Conservation (phyloP, 495 filamentous ascomycete genomes). For the Coniosporium apollinis region DNA sequence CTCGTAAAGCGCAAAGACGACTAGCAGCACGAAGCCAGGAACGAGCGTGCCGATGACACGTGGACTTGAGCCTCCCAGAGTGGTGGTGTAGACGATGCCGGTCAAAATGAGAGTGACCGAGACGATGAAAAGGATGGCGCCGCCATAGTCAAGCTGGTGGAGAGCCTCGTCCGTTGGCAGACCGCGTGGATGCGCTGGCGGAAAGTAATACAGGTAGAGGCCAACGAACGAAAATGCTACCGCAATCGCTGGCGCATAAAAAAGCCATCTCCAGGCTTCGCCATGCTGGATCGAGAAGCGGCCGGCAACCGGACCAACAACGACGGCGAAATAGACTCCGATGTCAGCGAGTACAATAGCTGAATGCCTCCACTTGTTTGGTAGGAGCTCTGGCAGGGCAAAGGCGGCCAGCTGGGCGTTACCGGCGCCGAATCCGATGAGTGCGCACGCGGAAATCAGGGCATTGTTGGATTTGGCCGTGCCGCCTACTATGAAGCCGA, state of each 20-base stretch:
- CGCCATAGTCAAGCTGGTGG: slow-evolving; percentile 17
- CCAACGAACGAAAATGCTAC: slow-evolving; percentile 14
- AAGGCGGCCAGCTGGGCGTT: slow-evolving; percentile 18
- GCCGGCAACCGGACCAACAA: slow-evolving; percentile 20
- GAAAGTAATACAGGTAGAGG: slow-evolving; percentile 16
- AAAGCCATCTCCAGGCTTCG: slow-evolving; percentile 3
- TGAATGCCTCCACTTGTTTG: slow-evolving; percentile 22
- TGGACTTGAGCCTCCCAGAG: slow-evolving; percentile 1
- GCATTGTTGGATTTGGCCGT: slow-evolving; percentile 7
- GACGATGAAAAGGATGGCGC: slow-evolving; percentile 9
- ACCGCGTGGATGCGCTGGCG: slow-evolving; percentile 17
- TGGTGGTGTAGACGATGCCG: slow-evolving; percentile 10
- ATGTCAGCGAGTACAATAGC: slow-evolving; percentile 19
- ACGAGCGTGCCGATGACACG: slow-evolving; percentile 23
- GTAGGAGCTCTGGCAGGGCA: slow-evolving; percentile 23
- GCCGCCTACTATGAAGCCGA: slow-evolving; percentile 10
- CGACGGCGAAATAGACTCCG: slow-evolving; percentile 17
- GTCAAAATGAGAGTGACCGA: slow-evolving; percentile 5
- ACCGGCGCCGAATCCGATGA: slow-evolving; percentile 13
- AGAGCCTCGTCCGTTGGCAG: slow-evolving; percentile 13
- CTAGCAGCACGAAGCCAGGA: slow-evolving; percentile 21
- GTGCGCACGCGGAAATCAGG: slow-evolving; percentile 8
- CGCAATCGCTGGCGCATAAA: background rate
- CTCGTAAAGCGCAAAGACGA: slow-evolving; percentile 24
- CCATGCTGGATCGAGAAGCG: slow-evolving; percentile 15